These are phyloP conservation scores for Mortierella sp. DNA, from an alignment of 371 early-diverging fungal genomes.

Conservation along the genomic window DNA sequence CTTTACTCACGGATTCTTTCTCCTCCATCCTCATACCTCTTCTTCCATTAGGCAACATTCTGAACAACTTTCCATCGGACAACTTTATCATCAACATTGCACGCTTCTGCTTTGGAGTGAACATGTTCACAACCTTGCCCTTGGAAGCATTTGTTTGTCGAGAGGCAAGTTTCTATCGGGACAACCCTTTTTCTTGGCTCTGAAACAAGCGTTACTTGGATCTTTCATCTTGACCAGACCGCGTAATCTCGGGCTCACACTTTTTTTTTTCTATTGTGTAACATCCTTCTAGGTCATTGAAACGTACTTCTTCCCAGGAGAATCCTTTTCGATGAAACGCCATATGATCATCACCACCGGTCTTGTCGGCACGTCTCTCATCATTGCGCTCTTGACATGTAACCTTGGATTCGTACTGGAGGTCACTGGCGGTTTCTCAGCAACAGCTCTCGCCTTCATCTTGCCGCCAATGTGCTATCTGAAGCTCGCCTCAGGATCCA, in stretches of 20 bases:
- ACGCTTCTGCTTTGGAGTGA: conserved; percentile 81
- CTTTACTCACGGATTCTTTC: too few species aligned
- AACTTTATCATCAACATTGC: conserved; percentile 80
- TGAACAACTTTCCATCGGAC: conserved; percentile 82
- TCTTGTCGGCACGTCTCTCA: conserved; percentile 63
- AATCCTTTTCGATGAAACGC: conserved; percentile 60
- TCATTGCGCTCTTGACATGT: conserved; percentile 73
- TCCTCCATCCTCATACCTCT: too few species aligned
- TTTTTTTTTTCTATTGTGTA: too few species aligned
- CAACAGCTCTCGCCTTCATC: conserved; percentile 83
- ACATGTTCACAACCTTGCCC: conserved; percentile 86
- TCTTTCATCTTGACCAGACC: too few species aligned
- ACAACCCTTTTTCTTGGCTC: too few species aligned
- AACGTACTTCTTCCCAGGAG: conserved; percentile 65
- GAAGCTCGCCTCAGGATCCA: conserved; percentile 66
- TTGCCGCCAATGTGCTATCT: conserved; percentile 78
- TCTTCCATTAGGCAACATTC: conserved; percentile 67
- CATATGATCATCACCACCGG: conserved; percentile 72
- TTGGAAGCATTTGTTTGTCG: conserved; percentile 83
- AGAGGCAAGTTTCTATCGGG: conserved; percentile 55
- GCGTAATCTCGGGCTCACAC: too few species aligned
- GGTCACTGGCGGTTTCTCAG: conserved; percentile 82
- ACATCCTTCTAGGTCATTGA: conserved; percentile 76
- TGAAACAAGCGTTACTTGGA: too few species aligned
- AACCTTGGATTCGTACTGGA: conserved; percentile 82